These are phyloP conservation scores for Udeniomyces megalosporus DNA, from an alignment of 768 basidiomycete species.

Conservation along the genomic window DNA sequence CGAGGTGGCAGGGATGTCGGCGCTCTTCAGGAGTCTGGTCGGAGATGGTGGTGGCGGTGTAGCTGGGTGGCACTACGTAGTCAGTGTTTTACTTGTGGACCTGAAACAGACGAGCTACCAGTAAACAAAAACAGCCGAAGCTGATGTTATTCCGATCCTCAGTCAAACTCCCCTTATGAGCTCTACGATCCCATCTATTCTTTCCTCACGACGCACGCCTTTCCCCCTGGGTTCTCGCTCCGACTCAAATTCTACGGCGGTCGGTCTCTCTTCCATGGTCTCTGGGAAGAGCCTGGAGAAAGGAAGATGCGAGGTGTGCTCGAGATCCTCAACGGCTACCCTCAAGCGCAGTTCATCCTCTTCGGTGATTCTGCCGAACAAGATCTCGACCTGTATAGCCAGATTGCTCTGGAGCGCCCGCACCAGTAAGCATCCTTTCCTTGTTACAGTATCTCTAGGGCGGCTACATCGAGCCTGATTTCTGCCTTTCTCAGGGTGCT, in stretches of 20 bases:
- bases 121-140: background rate
- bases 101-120: background rate
- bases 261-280: slow-evolving; percentile 61
- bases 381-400: slow-evolving; percentile 76
- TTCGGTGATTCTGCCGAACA: slow-evolving; percentile 91
- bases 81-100: background rate
- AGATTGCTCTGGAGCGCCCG: slow-evolving; percentile 48
- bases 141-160: background rate
- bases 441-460: too few relatives aligned
- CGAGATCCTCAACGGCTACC: slow-evolving; percentile 61
- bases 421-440: slow-evolving; percentile 23
- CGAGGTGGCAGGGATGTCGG: slow-evolving; percentile 64
- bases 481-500: slow-evolving; percentile 36
- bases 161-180: slow-evolving; percentile 16
- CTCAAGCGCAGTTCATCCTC: slow-evolving; percentile 57
- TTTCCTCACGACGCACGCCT: slow-evolving; percentile 6
- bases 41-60: background rate
- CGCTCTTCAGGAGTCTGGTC: slow-evolving; percentile 57
- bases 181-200: slow-evolving; percentile 15
- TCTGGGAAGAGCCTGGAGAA: slow-evolving; percentile 58
- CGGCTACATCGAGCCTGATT: too few relatives aligned
- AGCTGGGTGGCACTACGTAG: slow-evolving; percentile 12
- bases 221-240: slow-evolving; percentile 36
- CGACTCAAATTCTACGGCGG: slow-evolving; percentile 64
- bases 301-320: slow-evolving; percentile 66